phyloP scores from a whole-genome alignment of 164 flowering plant species.

The Vitis labrusca region DNA sequence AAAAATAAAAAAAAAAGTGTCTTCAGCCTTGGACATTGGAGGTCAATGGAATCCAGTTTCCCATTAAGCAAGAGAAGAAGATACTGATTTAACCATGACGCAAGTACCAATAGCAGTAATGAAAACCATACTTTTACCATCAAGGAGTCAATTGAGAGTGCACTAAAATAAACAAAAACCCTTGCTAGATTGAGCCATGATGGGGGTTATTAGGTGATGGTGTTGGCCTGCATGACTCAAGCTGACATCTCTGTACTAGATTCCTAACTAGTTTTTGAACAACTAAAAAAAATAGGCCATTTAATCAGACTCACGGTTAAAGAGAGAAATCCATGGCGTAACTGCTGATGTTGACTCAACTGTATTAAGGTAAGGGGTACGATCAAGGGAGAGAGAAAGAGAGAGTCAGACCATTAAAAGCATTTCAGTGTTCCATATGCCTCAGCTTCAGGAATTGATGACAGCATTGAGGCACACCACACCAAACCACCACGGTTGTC shows the following conservation, averaged over 20 bases:
- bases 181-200: too few species aligned
- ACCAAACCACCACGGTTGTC: background rate
- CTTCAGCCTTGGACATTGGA: background rate
- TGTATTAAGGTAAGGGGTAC: constrained; percentile 1
- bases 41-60: background rate
- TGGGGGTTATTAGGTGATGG: too few species aligned
- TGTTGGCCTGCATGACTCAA: constrained; percentile 11
- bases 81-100: background rate
- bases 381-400: constrained; percentile 12
- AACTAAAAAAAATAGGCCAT: background rate
- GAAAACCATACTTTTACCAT: too few species aligned
- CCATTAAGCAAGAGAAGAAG: background rate
- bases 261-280: background rate
- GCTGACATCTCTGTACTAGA: constrained; percentile 14
- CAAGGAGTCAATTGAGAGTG: too few species aligned
- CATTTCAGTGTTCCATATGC: constrained; percentile 25
- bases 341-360: constrained; percentile 33
- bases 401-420: constrained; percentile 23
- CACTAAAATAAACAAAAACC: background rate
- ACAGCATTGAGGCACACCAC: constrained; percentile 16
- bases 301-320: background rate
- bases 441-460: constrained; percentile 33
- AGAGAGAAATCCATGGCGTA: constrained; percentile 16
- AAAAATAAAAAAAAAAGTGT: background rate
- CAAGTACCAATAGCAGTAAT: constrained; percentile 1